Base-by-base conservation (phyloP, 176 grass and related monocot species). In the Urochloa ruziziensis region DNA sequence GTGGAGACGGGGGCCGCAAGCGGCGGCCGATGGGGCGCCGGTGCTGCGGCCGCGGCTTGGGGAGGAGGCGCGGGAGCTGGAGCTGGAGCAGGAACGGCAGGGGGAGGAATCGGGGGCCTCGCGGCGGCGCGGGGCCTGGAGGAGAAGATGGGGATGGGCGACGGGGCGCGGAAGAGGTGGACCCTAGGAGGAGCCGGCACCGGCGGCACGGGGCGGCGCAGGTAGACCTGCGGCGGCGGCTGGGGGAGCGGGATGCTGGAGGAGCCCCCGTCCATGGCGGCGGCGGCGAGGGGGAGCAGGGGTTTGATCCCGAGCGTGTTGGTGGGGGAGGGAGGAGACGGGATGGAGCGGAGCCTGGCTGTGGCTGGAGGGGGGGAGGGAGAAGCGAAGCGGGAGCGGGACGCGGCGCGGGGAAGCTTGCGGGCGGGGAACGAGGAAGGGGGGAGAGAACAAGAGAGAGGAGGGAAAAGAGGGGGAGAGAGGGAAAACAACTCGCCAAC, bases 401-500 rank as follows among this genome's bases (percentile, higher is more conserved):
- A 36, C 18, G 63, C 33, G 67, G 40, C n/a, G 74, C 74, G 83
- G 77, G 81, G 66, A 72, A 88, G 43, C 43, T 36, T 49, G 77
- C 9, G 19, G 57, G 58, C 58, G 43, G 27, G 70, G 70, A 32
- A 48, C n/a, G n/a, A n/a, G n/a, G 7, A 10, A 44, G 43, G 14
- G n/a, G 63, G 73, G 51, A n/a, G n/a, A 58, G 72, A 46, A 27
- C 17, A 29, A 27, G 4, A 71, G 67, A 7, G 76, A 56, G 79
- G 79, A 70, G 36, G 19, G 6, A 5, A 54, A 2, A 19, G 51
- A n/a, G 59, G 17, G 70, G 52, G 17, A 58, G 70, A 79, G 86
- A 89, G 86, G 86, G 84, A 78, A 92, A 93, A 85, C 86, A 87
- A 88, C 89, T 86, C 85, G 18, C 59, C 23, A 78, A 18, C 62